Conservation (phyloP, 495 filamentous ascomycete genomes). For the Penicillium chermesinum region DNA sequence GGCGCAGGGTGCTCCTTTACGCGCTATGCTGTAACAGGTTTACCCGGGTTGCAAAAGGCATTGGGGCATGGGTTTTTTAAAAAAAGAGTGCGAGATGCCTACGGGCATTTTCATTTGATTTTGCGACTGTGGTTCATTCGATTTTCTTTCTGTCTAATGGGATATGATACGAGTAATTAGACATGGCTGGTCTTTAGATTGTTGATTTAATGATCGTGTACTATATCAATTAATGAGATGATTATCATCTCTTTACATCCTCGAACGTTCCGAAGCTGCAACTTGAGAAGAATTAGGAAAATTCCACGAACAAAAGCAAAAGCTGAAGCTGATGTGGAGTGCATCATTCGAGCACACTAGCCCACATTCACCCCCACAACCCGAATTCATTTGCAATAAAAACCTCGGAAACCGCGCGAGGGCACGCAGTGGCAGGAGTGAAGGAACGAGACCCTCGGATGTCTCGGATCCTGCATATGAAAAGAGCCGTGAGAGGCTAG, state of each 20-base stretch:
- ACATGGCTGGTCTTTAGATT: conserved; percentile 6
- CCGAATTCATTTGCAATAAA: not conserved
- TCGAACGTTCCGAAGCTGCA: not conserved
- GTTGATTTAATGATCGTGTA: conserved; percentile 2
- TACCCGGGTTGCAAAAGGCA: not conserved
- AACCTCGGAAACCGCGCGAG: conserved; percentile 9
- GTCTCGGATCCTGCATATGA: not conserved
- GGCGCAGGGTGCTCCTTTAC: conserved; percentile 39
- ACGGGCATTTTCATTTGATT: no score
- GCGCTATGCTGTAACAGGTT: conserved; percentile 34
- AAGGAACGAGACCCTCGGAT: not conserved
- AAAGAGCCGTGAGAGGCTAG: not conserved
- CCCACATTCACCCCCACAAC: not conserved
- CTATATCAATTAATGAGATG: not conserved
- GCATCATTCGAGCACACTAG: not conserved
- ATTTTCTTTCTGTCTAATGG: not conserved
- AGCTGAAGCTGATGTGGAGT: not conserved
- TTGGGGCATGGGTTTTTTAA: not conserved
- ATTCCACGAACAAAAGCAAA: not conserved
- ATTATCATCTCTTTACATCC: not conserved
- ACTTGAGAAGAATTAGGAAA: not conserved
- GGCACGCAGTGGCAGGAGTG: not conserved
- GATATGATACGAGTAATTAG: not conserved
- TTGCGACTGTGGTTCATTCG: not conserved
- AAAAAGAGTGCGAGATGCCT: not conserved